A percentile compares a stretch with the other conserved stretches of the same genome.
Conservation (phyloP, 2,329 filamentous ascomycete species). For the Ustilaginoidea virens region DNA sequence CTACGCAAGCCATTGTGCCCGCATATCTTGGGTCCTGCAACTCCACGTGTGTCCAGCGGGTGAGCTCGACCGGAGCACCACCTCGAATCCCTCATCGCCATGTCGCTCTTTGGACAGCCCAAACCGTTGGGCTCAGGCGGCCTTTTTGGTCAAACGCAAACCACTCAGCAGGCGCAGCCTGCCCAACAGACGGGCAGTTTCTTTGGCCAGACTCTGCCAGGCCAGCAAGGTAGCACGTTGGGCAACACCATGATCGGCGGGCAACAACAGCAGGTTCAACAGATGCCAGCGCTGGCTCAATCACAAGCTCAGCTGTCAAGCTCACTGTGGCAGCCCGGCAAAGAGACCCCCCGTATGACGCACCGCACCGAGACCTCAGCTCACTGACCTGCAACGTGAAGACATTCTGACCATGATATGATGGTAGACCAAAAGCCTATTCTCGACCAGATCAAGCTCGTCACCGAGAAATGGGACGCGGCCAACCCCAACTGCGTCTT, state of each 20-base stretch:
- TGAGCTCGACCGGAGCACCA: conserved; percentile 5
- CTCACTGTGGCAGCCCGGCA: conserved; percentile 38
- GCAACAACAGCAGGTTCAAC: conserved; percentile 24
- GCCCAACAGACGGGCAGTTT: conserved; percentile 11
- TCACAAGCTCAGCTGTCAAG: conserved; percentile 31
- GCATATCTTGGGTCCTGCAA: not conserved
- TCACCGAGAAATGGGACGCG: conserved; percentile 63
- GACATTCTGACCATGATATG: too few relatives aligned
- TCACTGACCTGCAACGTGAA: too few relatives aligned
- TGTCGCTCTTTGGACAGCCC: conserved; percentile 26
- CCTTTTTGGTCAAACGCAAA: conserved; percentile 23
- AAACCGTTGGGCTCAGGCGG: conserved; percentile 17
- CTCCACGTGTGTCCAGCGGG: not conserved
- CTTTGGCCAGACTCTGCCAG: conserved; percentile 15
- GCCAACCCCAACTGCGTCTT: conserved; percentile 53
- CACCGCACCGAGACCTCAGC: too few relatives aligned
- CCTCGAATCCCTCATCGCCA: conserved; percentile 7
- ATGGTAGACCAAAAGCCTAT: conserved; percentile 49
- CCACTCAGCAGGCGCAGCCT: conserved; percentile 16
- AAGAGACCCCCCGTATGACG: conserved; percentile 34
- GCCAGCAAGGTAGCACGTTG: conserved; percentile 24
- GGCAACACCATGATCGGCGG: not conserved
- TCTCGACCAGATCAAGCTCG: conserved; percentile 54
- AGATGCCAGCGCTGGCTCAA: conserved; percentile 26
- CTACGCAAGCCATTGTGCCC: too few relatives aligned